phyloP scores from a whole-genome alignment of 257 asterid species.

The Haberlea rhodopensis region DNA sequence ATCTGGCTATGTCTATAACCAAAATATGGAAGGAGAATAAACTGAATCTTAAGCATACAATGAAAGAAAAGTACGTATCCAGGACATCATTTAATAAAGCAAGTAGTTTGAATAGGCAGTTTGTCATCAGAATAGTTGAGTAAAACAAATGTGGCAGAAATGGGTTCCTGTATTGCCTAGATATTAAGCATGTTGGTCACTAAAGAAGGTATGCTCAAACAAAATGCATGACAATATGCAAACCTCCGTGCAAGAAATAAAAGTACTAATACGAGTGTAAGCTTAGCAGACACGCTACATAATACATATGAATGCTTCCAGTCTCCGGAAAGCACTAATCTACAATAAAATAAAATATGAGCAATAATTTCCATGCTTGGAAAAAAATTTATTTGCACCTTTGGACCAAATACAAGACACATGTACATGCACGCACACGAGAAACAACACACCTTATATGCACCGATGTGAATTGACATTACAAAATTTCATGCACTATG shows the following conservation, averaged over 20 bases:
- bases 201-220: no score
- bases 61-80: neutral
- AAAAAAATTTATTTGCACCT: no score
- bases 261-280: no score
- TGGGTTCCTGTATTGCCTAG: conserved; percentile 11
- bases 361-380: no score
- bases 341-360: no score
- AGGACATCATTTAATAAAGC: neutral
- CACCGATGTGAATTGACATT: neutral
- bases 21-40: neutral
- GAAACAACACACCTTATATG: neutral
- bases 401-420: neutral
- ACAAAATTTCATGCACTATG: neutral
- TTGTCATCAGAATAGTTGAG: neutral
- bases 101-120: neutral
- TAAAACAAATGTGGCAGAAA: neutral
- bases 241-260: no score
- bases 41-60: neutral
- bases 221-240: neutral
- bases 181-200: neutral
- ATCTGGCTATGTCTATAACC: neutral
- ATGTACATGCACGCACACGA: neutral
- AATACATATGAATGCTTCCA: neutral
- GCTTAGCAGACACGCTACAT: neutral
- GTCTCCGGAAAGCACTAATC: no score